Percentiles rank a stretch among this genome's conserved stretches.
Evolutionary conservation across 2,329 filamentous ascomycete species (phyloP).

Genomic region (Geoglossum cookeanum): DNA sequence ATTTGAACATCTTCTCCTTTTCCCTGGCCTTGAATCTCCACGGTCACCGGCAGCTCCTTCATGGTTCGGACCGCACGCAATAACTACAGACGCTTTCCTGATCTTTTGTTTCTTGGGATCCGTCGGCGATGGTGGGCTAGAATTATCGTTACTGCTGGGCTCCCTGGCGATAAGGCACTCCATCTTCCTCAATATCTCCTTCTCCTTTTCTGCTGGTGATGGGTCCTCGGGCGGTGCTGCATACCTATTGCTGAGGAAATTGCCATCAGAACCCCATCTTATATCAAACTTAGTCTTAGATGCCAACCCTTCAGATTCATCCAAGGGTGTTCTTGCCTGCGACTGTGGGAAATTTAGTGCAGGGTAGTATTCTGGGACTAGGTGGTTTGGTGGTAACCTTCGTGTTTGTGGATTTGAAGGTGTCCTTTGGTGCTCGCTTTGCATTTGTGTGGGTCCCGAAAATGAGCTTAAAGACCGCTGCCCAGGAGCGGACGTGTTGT

Average conservation of each 20-base stretch:
- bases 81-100: background rate
- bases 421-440: background rate
- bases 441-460: background rate
- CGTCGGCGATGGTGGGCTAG: background rate
- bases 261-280: constrained; percentile 50
- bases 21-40: constrained; percentile 15
- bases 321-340: constrained; percentile 17
- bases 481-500: background rate
- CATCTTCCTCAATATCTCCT: constrained; percentile 35
- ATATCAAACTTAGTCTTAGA: constrained; percentile 20
- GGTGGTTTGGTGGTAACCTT: background rate
- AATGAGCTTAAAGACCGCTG: background rate
- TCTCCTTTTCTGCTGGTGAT: constrained; percentile 36
- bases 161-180: background rate
- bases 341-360: background rate
- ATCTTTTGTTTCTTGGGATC: background rate
- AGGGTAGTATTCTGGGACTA: background rate
- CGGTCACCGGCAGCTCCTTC: background rate
- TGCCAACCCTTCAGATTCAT: constrained; percentile 20
- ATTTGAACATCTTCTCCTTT: constrained; percentile 37
- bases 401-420: background rate
- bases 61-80: background rate
- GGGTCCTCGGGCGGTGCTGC: constrained; percentile 36
- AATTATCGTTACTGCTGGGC: background rate
- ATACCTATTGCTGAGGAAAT: constrained; percentile 42